phyloP scores from a whole-genome alignment of 257 asterid species.

The Solanum chiquidenum region DNA sequence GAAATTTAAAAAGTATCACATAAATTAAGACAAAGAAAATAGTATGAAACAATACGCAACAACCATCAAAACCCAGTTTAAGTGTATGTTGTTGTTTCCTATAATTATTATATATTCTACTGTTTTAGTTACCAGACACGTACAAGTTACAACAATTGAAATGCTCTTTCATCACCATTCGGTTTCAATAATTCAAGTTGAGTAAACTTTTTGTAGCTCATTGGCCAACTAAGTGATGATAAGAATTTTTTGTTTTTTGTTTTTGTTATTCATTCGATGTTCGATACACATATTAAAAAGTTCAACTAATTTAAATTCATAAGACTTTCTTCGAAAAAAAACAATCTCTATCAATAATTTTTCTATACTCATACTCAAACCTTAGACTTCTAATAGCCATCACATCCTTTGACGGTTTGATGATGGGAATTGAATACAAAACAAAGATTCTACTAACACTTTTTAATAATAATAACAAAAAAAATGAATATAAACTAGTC shows the following conservation, averaged over 20 bases:
- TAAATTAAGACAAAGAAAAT: too few species aligned
- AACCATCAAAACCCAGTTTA: too few species aligned
- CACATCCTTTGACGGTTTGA: too few species aligned
- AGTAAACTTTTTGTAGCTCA: neutral
- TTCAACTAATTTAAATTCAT: too few species aligned
- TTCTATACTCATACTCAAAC: too few species aligned
- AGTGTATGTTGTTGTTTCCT: neutral
- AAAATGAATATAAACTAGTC: neutral
- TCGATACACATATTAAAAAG: too few species aligned
- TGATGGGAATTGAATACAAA: neutral
- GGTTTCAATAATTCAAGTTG: neutral
- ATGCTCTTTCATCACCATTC: neutral
- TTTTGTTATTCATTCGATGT: too few species aligned
- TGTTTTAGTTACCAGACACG: neutral
- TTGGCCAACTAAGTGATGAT: neutral
- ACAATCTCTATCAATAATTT: too few species aligned
- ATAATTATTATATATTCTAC: neutral
- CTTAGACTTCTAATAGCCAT: too few species aligned
- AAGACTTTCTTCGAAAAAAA: too few species aligned
- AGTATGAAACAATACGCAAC: neutral
- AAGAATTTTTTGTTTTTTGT: too few species aligned
- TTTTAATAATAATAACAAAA: neutral
- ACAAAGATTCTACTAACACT: neutral
- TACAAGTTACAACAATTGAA: neutral
- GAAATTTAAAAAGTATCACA: fast-evolving